Base-by-base conservation (phyloP, 805 yeast genomes). In the Ogataea dorogensis region DNA sequence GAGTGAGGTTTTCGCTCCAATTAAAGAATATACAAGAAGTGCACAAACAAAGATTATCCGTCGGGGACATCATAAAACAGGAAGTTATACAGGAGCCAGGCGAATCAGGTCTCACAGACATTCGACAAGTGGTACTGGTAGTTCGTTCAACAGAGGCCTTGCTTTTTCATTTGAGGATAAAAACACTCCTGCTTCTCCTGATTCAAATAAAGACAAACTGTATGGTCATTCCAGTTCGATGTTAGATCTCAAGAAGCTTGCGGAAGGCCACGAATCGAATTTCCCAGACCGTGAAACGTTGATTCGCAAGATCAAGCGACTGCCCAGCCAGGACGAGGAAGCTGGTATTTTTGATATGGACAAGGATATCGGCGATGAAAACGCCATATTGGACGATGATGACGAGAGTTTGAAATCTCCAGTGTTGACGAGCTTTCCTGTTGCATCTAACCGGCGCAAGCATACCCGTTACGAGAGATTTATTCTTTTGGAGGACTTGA, bases 401-500 rank as follows among this genome's bases (percentile, higher is more conserved):
- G 44, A 40, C 7, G 43, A 37, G 21, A 16, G 28, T 24, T n/a
- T 23, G 20, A 33, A 25, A 9, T 41, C 33, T 7, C 38, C 29
- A 2, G 21, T 31, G 11, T 18, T 34, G 15, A 21, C 17, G 20
- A 42, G 26, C 11, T 24, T 36, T 10, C 19, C 36, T 13, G 15
- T 29, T 6, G 5, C 45, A 24, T 13, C 35, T 6, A 19, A 14
- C 20, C 27, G 33, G 8, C 38, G 53, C 20, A 58, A 58, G 24
- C 57, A 51, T 28, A 76, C 83, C 0, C 64, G 81, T 36, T 77
- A 83, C 24, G 94, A 86, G 61, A 69, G 94, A 44, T 93, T 88
- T 56, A 81, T 93, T 24, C 61, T 93, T 7, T 67, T 93, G 32
- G 98, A 94, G 56, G 99, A 93, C 63, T 64, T 93, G 31, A 93